Evolutionary conservation across 192 early-diverging fungal genomes (phyloP).

Genomic region (Funneliformis geosporum): DNA sequence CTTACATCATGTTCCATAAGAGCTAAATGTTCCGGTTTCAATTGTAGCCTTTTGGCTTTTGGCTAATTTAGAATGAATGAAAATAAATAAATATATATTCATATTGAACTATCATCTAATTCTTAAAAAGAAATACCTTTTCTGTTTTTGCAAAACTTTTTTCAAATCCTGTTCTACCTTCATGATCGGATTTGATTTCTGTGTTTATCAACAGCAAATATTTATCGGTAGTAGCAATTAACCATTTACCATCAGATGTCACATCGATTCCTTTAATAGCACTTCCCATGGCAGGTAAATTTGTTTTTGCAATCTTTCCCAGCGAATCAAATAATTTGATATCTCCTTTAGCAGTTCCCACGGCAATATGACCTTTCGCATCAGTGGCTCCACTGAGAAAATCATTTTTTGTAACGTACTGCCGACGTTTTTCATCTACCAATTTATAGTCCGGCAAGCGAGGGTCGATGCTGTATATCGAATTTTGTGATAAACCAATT

Average conservation of each 20-base stretch:
- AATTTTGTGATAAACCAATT: slow-evolving; percentile 79
- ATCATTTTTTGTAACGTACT: slow-evolving; percentile 68
- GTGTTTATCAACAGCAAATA: slow-evolving; percentile 86
- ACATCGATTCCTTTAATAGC: slow-evolving; percentile 89
- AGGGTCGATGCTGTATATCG: slow-evolving; percentile 88
- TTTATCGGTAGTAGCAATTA: slow-evolving; percentile 86
- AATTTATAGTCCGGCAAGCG: slow-evolving; percentile 73
- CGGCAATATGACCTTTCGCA: slow-evolving; percentile 74
- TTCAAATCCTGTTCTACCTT: slow-evolving; percentile 65
- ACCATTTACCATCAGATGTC: slow-evolving; percentile 78
- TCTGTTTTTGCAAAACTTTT: slow-evolving; percentile 65
- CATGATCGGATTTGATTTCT: slow-evolving; percentile 52
- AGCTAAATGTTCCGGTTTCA: slow-evolving; percentile 87
- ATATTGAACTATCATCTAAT: not conserved
- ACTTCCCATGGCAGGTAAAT: slow-evolving; percentile 84
- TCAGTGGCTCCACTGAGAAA: slow-evolving; percentile 79
- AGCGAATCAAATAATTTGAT: slow-evolving; percentile 83
- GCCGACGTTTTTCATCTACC: slow-evolving; percentile 67
- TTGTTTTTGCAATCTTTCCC: slow-evolving; percentile 82
- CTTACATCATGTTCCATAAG: slow-evolving; percentile 60
- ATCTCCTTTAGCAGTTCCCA: slow-evolving; percentile 85
- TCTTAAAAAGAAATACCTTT: slow-evolving; percentile 46
- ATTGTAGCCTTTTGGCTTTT: slow-evolving; percentile 69
- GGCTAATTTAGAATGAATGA: slow-evolving; percentile 35
- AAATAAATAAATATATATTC: not conserved